Evolutionary conservation across 2,329 filamentous ascomycete species (phyloP), one percentile per base, ranked within the genome.

Genomic region (Aspergillus carbonarius): DNA sequence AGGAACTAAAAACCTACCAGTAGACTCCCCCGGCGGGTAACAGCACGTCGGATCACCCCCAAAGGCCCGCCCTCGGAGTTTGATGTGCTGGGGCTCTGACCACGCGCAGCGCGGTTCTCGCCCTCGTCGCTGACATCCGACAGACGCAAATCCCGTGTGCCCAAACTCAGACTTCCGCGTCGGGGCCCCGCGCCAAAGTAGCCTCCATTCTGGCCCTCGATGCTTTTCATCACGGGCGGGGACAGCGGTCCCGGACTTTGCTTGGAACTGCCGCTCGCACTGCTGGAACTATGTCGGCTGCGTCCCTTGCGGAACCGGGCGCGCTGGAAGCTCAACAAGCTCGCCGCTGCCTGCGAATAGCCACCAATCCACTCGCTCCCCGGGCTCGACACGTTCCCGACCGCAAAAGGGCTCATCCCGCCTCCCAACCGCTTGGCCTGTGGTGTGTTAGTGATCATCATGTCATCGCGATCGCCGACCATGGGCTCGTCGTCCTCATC

Each of bases 121-220:
- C 91, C 89, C 69, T 88, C 91, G 68, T 96, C 93, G 65, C 88
- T 92, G 4, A 91, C 85, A 54, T 86, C 87, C 10, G 85, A 88
- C 20, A 97, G 89, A 63, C 95, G 89, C 18, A 97, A 78, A 67
- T 96, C 92, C 65, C 95, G 93, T 15, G 93, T 93, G 37, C 93
- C 92, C 79, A 95, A 87, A 64, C 91, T 96, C 60, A 98, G 87
- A 73, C 92, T 96, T 74, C 97, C 93, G 44, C 93, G 83, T 46
- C 93, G 84, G 8, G 89, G 83, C 42, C 79, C 78, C 5, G 77
- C 75, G 2, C 78, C 79, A 69, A 88, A 86, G 67, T 84, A 86
- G 12, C 82, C 81, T 53, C 77, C 79, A 35, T 74, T 75, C 5
- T 77, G 75, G 44, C 78, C 79, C 60, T 87, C 83, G 23, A 83